phyloP scores from a whole-genome alignment of 805 yeast species.

The Nakazawaea anatomiae region DNA sequence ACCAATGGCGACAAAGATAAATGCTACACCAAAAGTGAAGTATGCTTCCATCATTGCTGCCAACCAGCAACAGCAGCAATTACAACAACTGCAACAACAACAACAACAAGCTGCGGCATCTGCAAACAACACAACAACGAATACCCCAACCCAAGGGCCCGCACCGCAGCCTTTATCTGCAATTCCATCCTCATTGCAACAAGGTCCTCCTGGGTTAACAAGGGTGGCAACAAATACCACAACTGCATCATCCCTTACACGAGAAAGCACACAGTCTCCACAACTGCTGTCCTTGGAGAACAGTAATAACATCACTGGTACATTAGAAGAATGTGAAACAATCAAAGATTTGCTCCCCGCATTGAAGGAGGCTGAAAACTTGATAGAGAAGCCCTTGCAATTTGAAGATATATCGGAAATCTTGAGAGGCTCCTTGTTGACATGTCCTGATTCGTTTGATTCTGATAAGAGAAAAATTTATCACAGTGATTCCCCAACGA shows the following conservation, averaged over 20 bases:
- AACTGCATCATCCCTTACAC: not conserved
- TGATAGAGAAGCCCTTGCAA: constrained; percentile 39
- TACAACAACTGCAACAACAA: constrained; percentile 14
- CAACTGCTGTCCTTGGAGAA: not conserved
- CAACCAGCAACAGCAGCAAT: constrained; percentile 9
- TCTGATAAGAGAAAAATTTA: constrained; percentile 76
- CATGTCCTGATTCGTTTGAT: constrained; percentile 91
- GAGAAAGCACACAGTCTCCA: constrained; percentile 9
- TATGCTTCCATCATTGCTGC: constrained; percentile 6
- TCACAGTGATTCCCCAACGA: constrained; percentile 77
- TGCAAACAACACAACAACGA: constrained; percentile 12
- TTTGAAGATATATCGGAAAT: constrained; percentile 47
- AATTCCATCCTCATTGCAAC: not conserved
- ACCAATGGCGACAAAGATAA: constrained; percentile 1
- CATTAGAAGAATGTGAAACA: not conserved
- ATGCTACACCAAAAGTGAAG: constrained; percentile 7
- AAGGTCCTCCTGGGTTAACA: constrained; percentile 3
- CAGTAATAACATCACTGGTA: not conserved
- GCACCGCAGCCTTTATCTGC: not conserved
- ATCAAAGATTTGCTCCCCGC: constrained; percentile 4
- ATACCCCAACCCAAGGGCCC: constrained; percentile 1
- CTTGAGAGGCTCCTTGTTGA: constrained; percentile 73
- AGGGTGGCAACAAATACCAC: constrained; percentile 1
- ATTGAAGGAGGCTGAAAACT: not conserved
- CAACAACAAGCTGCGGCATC: constrained; percentile 12